Evolutionary conservation across 441 rosid species (phyloP), one percentile per base, ranked within the genome.

Genomic region (Capsella rubella): DNA sequence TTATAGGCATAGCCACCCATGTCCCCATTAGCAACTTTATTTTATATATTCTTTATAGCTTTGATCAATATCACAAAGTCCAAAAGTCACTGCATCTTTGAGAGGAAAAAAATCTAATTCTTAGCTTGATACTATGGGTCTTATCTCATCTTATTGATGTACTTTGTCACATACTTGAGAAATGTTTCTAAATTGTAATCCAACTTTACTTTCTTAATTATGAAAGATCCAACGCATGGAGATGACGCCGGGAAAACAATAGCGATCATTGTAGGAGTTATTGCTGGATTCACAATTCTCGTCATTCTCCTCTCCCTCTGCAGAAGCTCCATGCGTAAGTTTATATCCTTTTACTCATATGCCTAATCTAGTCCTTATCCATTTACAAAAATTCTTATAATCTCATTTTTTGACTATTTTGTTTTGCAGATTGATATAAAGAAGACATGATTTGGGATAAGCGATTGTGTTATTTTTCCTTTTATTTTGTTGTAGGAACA

Each of bases 261-360:
- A 0, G 92, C 99, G 69, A 89, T 92, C 6, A 87, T 89, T 28
- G 94, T 94, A 14, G 99, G 99, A 32, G 85, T 79, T 45, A 64
- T 92, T 42, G 97, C 91, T 37, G 95, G 87, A 60, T 71, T 90
- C 0, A 89, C 95, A 10, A 62, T 90, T 78, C 79, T 94, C 0
- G 80, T 94, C 6, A 83, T 94, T 77, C 82, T 90, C 16, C 97
- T 92, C 77, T 92, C 97, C 27, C 49, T 94, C 13, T 92, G 99
- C 82, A 66, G 87, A 72, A 87, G 67, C 78, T 54, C 88, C 10
- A 79, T 78, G 83, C 87, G 93, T 85, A 74, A 39, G 74, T 47
- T 16, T 47, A 29, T 42, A 7, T 34, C 6, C 37, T 34, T 34
- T 34, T 34, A 59, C 15, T 25, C 15, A 43, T 4, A 47, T 47